phyloP scores from a whole-genome alignment of 768 basidiomycete species.

The Serendipita sp. region DNA sequence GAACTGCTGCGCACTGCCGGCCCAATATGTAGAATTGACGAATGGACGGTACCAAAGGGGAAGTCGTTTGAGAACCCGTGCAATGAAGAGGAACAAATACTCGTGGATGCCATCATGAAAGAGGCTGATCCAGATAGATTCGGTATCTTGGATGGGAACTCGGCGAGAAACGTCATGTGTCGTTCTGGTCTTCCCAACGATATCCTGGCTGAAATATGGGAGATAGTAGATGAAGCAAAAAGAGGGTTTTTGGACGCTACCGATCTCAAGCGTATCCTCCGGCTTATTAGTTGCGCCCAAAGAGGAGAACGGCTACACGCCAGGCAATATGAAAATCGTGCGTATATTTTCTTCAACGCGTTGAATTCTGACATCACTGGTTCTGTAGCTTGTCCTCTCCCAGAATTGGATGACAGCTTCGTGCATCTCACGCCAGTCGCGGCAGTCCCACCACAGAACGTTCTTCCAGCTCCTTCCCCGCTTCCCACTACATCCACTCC shows the following conservation, averaged over 20 bases:
- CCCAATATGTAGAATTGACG: background rate
- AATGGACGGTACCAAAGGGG: background rate
- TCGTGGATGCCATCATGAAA: background rate
- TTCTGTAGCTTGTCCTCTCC: slow-evolving; percentile 5
- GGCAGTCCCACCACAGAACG: background rate
- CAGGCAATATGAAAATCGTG: slow-evolving; percentile 7
- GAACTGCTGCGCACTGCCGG: background rate
- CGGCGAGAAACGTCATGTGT: background rate
- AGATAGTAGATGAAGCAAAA: slow-evolving; percentile 6
- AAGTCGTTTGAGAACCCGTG: background rate
- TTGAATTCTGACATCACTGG: background rate
- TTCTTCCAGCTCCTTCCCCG: background rate
- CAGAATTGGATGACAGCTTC: slow-evolving; percentile 4
- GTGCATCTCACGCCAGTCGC: background rate
- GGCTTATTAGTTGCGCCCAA: slow-evolving; percentile 9
- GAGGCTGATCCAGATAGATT: background rate
- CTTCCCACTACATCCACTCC: background rate
- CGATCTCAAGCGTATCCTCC: slow-evolving; percentile 2
- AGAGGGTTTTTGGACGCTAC: slow-evolving; percentile 2
- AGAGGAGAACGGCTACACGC: slow-evolving; percentile 2
- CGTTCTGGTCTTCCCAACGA: background rate
- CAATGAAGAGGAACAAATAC: background rate
- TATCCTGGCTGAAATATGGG: slow-evolving; percentile 7
- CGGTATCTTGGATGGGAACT: slow-evolving; percentile 3
- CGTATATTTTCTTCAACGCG: background rate